Evolutionary conservation across 106 monocot genomes (phyloP), one percentile per base, ranked within the genome.

Genomic region (Narthecium ossifragum): DNA sequence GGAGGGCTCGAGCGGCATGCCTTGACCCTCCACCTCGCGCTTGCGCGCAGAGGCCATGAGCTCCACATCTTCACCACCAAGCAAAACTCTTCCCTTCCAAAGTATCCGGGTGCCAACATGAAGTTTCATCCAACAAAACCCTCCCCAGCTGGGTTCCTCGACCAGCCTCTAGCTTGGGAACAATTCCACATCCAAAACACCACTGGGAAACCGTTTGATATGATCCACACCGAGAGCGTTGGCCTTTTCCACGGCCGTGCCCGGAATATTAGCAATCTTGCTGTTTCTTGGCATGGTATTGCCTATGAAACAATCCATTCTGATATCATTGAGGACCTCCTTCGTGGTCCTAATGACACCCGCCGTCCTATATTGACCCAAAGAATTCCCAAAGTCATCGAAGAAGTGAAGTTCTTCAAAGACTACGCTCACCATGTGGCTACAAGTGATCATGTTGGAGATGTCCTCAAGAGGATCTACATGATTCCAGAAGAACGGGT

Each of bases 1-100:
- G 93, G 93, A 4, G 93, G 93, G 24, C 90, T 94, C 90, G 94
- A 96, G 56, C 82, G 89, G 20, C 94, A 96, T 56, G 90, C 94
- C 23, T 57, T 78, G 31, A 90, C 85, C 10, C 80, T 96, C 52
- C 80, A 90, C 70, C 73, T 80, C 24, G 77, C 78, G 12, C 83
- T 96, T 26, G 79, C 90, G 15, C 59, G 59, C 5, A 83, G 90
- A 13, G 90, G 90, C 6, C 94, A 96, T 65, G 28, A 62, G 2
- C 65, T 96, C 30, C 90, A 90, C 69, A 84, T 96, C 54, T 96
- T 86, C 76, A 90, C 96, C 59, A 78, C 85, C 2, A 57, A 33
- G 6, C 70, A 73, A 8, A 73, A 76, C 62, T 27, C 52, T 68
- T 15, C 66, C 26, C 34, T 62, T 67, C 60, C 64, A 14, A 24